A percentile compares a stretch with the other conserved stretches of the same genome.
phyloP scores from a whole-genome alignment of 169 alveolate genomes.

The Perkinsus olseni region DNA sequence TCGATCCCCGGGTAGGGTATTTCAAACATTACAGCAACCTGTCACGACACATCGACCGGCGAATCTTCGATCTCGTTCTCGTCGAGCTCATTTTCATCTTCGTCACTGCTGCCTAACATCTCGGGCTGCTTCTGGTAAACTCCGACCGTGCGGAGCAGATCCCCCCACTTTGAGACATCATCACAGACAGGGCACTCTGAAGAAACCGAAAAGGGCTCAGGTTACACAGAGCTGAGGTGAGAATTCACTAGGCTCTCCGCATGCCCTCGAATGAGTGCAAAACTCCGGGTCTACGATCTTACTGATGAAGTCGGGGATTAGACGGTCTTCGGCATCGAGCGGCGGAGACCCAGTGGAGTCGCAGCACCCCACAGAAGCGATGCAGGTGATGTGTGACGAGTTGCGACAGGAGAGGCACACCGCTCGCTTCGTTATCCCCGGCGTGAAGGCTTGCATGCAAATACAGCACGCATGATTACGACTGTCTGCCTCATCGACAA shows the following conservation, averaged over 20 bases:
- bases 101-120: background rate
- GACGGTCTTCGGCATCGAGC: background rate
- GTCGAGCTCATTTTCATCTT: background rate
- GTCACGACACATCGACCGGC: background rate
- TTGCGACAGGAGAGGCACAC: background rate
- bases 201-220: background rate
- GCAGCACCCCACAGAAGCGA: background rate
- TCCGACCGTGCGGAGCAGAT: background rate
- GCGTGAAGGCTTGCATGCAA: background rate
- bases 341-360: background rate
- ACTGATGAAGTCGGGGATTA: background rate
- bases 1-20: slow-evolving; percentile 3
- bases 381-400: background rate
- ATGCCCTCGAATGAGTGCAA: too few relatives aligned
- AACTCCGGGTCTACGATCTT: background rate
- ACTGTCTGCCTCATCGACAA: background rate
- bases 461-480: background rate
- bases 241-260: too few relatives aligned
- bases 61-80: background rate
- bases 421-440: background rate
- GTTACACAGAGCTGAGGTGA: background rate
- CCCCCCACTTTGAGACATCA: background rate
- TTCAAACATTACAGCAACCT: background rate
- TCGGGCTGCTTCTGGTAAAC: background rate
- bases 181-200: background rate